Evolutionary conservation across 176 grass and related monocot species (phyloP).

Genomic region (Pontederia crassipes): DNA sequence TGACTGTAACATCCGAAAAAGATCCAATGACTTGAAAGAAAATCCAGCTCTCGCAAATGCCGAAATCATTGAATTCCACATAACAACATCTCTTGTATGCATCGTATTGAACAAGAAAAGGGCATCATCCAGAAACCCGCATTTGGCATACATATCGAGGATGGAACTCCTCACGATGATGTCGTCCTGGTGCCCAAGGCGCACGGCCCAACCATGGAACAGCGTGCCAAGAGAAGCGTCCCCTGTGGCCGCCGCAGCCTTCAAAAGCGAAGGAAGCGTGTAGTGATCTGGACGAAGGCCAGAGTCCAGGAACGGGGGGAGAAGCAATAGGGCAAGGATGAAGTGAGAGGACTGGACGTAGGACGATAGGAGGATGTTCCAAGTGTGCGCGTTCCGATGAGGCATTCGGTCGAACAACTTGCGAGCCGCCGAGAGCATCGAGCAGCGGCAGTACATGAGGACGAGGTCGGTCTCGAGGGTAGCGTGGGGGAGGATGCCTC

Average conservation of each 20-base stretch:
- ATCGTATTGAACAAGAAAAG: conserved; percentile 29
- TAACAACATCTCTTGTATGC: conserved; percentile 25
- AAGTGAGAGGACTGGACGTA: conserved; percentile 13
- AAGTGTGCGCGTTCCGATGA: conserved; percentile 32
- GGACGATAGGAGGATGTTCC: conserved; percentile 41
- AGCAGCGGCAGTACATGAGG: conserved; percentile 26
- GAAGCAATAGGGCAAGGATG: conserved; percentile 10
- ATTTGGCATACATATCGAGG: conserved; percentile 34
- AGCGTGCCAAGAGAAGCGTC: conserved; percentile 17
- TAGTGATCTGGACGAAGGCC: conserved; percentile 34
- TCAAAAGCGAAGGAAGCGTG: conserved; percentile 34
- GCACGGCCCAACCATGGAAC: conserved; percentile 27
- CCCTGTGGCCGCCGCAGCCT: conserved; percentile 18
- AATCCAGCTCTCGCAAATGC: conserved; percentile 32
- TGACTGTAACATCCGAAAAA: conserved; percentile 32
- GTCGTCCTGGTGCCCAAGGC: conserved; percentile 19
- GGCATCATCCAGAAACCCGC: conserved; percentile 23
- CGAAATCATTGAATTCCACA: conserved; percentile 43
- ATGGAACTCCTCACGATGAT: conserved; percentile 25
- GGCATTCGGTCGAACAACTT: conserved; percentile 33
- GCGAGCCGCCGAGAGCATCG: neutral
- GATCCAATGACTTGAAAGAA: conserved; percentile 1
- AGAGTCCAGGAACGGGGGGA: conserved; percentile 15
- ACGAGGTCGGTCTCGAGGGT: conserved; percentile 42
- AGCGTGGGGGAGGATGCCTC: conserved; percentile 19